A percentile compares a stretch with the other conserved stretches of the same genome.
Conservation (phyloP, 2,329 filamentous ascomycete species). For the Lasiodiplodia sp. region DNA sequence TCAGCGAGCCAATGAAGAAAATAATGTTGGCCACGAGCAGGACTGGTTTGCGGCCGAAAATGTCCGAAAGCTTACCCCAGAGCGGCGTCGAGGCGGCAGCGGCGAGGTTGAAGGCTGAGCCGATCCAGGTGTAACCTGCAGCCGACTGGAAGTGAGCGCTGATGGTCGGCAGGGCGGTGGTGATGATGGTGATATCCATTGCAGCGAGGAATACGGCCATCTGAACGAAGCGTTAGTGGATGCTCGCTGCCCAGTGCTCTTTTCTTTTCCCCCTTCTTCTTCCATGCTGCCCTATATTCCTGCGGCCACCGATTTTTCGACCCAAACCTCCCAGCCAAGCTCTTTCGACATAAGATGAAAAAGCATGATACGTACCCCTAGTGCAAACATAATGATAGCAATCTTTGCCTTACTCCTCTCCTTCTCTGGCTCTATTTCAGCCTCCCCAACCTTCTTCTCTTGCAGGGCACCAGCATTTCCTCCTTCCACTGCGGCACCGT, state of each 20-base stretch:
- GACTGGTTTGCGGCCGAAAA: constrained; percentile 48
- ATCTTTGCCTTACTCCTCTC: constrained; percentile 52
- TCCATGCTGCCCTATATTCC: not conserved
- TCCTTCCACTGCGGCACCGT: not conserved
- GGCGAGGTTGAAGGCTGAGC: constrained; percentile 50
- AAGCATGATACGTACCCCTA: constrained; percentile 40
- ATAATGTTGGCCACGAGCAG: constrained; percentile 49
- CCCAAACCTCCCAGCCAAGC: too few species aligned
- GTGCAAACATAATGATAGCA: constrained; percentile 58
- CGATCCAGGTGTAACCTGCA: constrained; percentile 62
- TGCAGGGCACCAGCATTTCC: not conserved
- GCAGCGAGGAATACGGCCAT: constrained; percentile 67
- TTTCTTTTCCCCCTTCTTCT: not conserved
- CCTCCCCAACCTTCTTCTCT: not conserved
- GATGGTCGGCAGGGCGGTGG: constrained; percentile 68
- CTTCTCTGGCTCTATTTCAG: constrained; percentile 31
- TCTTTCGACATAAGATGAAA: too few species aligned
- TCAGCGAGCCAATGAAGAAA: constrained; percentile 68
- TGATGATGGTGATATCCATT: constrained; percentile 69
- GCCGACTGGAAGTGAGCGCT: constrained; percentile 60
- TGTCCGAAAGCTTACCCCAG: constrained; percentile 51
- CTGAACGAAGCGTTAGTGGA: constrained; percentile 36
- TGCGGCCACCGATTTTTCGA: too few species aligned
- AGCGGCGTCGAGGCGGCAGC: constrained; percentile 50
- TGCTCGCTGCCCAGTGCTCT: not conserved